phyloP scores from a whole-genome alignment of 441 rosid genomes.

The Dalechampia spathulata region DNA sequence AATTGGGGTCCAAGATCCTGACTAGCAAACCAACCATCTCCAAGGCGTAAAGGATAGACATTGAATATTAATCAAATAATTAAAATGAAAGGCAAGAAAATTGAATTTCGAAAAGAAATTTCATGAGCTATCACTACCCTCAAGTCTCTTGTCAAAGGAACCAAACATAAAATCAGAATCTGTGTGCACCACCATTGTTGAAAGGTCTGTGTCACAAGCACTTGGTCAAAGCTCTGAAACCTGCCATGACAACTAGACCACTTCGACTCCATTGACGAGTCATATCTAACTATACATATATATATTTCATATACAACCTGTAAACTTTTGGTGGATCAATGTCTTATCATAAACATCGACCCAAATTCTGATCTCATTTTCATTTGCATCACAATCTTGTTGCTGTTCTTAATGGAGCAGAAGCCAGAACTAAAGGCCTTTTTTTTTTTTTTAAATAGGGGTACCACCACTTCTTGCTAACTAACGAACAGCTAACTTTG shows the following conservation, averaged over 20 bases:
- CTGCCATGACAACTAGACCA: constrained; percentile 9
- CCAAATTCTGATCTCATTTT: constrained; percentile 8
- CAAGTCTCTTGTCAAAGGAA: constrained; percentile 4
- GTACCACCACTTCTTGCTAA: constrained; percentile 11
- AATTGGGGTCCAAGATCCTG: not conserved
- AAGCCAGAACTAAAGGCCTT: constrained; percentile 2
- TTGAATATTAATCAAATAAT: not conserved
- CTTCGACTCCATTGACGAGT: constrained; percentile 12
- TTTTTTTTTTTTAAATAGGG: no score
- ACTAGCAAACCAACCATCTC: not conserved
- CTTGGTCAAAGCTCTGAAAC: constrained; percentile 15
- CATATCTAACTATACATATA: constrained; percentile 1
- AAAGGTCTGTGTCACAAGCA: constrained; percentile 12
- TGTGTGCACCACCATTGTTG: constrained; percentile 14
- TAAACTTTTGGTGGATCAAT: constrained; percentile 14
- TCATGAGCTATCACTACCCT: not conserved
- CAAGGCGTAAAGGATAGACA: not conserved
- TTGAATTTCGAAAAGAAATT: not conserved
- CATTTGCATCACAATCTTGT: constrained; percentile 13
- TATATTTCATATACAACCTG: constrained; percentile 8
- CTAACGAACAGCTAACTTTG: constrained; percentile 12
- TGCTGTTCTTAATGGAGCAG: not conserved
- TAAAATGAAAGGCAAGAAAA: not conserved
- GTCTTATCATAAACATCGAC: constrained; percentile 5
- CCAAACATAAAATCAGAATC: constrained; percentile 18